These are phyloP conservation scores for Petunia secreta DNA, from an alignment of 257 asterid genomes.

Conservation along the genomic window DNA sequence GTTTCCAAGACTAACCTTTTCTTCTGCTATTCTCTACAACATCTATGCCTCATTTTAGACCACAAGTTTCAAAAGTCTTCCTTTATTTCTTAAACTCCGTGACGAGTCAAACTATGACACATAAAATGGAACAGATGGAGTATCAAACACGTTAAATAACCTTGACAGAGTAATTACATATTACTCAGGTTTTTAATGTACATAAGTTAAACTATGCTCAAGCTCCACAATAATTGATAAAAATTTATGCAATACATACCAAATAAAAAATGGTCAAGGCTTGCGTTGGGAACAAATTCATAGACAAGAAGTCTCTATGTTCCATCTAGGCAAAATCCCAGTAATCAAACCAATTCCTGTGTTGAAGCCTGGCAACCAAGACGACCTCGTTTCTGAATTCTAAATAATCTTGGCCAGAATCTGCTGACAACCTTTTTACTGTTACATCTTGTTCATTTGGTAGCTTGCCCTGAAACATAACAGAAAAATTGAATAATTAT, in stretches of 20 bases:
- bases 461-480: slow-evolving; percentile 25
- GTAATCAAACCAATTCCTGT: slow-evolving; percentile 34
- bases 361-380: slow-evolving; percentile 36
- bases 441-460: slow-evolving; percentile 33
- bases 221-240: too few relatives aligned
- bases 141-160: too few relatives aligned
- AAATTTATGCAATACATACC: slow-evolving; percentile 19
- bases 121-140: too few relatives aligned
- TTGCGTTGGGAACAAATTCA: slow-evolving; percentile 36
- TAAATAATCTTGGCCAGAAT: slow-evolving; percentile 27
- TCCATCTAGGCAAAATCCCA: slow-evolving; percentile 34
- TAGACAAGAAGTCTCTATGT: slow-evolving; percentile 36
- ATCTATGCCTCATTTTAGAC: too few relatives aligned
- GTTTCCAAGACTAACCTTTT: too few relatives aligned
- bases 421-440: slow-evolving; percentile 34
- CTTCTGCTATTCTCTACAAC: too few relatives aligned
- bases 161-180: too few relatives aligned
- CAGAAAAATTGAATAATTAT: background rate
- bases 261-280: slow-evolving; percentile 37
- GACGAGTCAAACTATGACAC: too few relatives aligned
- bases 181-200: too few relatives aligned
- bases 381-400: slow-evolving; percentile 34
- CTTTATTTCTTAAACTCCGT: too few relatives aligned
- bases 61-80: too few relatives aligned
- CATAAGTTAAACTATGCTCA: too few relatives aligned